phyloP scores from a whole-genome alignment of 441 rosid species.

The Corymbia citriodora region DNA sequence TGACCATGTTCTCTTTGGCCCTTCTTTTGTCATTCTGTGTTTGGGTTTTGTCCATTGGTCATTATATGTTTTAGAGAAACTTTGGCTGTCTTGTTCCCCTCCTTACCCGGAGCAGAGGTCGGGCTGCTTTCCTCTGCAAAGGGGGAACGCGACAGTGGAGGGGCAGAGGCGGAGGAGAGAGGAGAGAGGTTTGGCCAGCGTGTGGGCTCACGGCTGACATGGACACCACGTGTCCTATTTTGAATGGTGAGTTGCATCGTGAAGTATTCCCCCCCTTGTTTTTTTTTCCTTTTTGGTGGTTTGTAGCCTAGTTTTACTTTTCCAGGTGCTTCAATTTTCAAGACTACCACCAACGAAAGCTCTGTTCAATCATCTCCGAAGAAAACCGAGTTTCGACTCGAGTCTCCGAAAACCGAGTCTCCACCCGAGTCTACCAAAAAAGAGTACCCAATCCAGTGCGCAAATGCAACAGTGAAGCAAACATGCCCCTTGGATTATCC shows the following conservation, averaged over 20 bases:
- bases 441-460: neutral
- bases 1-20: neutral
- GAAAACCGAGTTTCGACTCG: neutral
- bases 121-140: too few species aligned
- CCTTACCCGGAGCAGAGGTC: too few species aligned
- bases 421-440: too few species aligned
- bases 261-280: too few species aligned
- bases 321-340: neutral
- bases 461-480: neutral
- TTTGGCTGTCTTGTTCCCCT: neutral
- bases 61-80: neutral
- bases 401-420: too few species aligned
- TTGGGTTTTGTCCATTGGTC: neutral
- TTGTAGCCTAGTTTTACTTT: neutral
- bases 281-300: neutral
- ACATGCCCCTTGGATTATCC: neutral
- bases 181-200: too few species aligned
- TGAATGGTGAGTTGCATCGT: too few species aligned
- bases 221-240: too few species aligned
- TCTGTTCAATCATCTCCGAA: neutral
- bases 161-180: too few species aligned
- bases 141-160: too few species aligned
- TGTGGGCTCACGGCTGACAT: too few species aligned
- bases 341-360: neutral
- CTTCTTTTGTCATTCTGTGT: neutral